Percentiles rank a stretch among this genome's conserved stretches.
Conservation (phyloP, 306 rosid genomes). For the Dicorynia guianensis region DNA sequence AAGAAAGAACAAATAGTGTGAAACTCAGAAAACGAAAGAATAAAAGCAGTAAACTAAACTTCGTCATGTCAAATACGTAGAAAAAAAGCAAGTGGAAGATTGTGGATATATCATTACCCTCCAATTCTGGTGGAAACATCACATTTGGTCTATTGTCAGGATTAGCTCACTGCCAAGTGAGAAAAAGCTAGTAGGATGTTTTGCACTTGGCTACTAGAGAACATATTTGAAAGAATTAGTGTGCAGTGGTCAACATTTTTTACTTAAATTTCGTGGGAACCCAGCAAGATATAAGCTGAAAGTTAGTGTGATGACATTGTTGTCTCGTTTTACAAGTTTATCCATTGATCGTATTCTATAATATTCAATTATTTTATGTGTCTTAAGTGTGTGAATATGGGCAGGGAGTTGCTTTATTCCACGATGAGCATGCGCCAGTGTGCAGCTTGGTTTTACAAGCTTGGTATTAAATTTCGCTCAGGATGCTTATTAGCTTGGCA, state of each 20-base stretch:
- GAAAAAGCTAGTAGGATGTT: slow-evolving; percentile 2
- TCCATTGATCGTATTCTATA: background rate
- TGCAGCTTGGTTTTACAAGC: background rate
- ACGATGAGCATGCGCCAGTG: too few species aligned
- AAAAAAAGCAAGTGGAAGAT: too few species aligned
- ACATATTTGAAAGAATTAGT: background rate
- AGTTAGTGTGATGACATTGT: background rate
- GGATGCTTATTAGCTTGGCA: too few species aligned
- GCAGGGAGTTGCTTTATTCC: background rate
- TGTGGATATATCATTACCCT: too few species aligned
- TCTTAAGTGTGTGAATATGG: background rate
- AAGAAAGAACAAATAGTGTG: too few species aligned
- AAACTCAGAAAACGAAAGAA: too few species aligned
- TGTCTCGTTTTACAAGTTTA: slow-evolving; percentile 1
- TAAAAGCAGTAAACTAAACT: too few species aligned
- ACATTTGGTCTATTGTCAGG: background rate
- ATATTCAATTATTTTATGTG: background rate
- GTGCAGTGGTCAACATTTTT: background rate
- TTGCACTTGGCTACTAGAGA: background rate
- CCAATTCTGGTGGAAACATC: too few species aligned
- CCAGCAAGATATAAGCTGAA: slow-evolving; percentile 6
- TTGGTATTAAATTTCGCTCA: background rate
- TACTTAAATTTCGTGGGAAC: slow-evolving; percentile 1
- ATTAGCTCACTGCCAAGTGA: slow-evolving; percentile 25
- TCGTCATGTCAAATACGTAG: too few species aligned